A percentile compares a stretch with the other conserved stretches of the same genome.
Evolutionary conservation across 73 alveolate genomes (phyloP).

Genomic region (Tetrahymena thermophila): DNA sequence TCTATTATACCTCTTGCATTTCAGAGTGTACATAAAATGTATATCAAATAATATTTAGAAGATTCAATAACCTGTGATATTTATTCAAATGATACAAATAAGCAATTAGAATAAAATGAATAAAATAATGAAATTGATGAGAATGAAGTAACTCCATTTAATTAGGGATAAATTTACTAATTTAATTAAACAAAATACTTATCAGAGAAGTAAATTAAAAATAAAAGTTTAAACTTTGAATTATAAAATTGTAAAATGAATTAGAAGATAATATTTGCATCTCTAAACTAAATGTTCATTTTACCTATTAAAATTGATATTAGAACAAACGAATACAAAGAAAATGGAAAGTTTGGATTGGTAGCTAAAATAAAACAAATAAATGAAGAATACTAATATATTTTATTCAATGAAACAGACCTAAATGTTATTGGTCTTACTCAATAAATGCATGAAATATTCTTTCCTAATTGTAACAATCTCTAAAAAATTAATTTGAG

Average conservation of each 20-base stretch:
- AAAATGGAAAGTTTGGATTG: background rate
- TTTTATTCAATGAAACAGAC: background rate
- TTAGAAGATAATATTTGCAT: background rate
- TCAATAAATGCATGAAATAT: too few relatives aligned
- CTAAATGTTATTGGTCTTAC: background rate
- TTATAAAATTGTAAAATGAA: background rate
- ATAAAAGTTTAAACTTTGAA: too few relatives aligned
- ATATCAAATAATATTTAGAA: background rate
- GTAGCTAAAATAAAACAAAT: background rate
- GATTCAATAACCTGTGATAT: background rate
- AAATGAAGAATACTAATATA: too few relatives aligned
- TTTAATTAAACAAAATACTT: too few relatives aligned
- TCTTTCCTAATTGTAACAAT: background rate
- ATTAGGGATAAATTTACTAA: too few relatives aligned
- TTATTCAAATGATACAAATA: too few relatives aligned
- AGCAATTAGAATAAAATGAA: too few relatives aligned
- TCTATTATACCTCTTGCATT: background rate
- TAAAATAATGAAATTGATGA: too few relatives aligned
- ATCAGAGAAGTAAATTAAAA: too few relatives aligned
- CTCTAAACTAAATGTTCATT: too few relatives aligned
- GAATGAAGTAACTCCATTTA: background rate
- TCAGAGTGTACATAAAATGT: background rate
- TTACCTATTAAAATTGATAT: background rate
- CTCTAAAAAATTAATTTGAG: too few relatives aligned
- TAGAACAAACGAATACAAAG: background rate